Evolutionary conservation across 768 basidiomycete species (phyloP).

Genomic region (Auricularia auricula-judae): DNA sequence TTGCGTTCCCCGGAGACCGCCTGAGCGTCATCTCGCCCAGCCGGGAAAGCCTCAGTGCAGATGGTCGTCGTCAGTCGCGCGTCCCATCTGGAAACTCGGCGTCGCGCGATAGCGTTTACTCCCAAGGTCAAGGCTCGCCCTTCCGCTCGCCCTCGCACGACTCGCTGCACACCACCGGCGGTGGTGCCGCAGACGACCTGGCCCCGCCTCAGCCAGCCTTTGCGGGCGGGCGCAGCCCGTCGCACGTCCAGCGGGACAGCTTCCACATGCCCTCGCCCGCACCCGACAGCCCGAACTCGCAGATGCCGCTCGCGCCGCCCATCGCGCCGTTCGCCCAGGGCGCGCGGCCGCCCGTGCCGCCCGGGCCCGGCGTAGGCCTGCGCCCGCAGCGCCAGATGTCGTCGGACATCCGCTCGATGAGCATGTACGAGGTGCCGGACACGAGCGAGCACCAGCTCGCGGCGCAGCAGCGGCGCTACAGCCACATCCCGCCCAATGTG

Average conservation of each 20-base stretch:
- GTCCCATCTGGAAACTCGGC: not conserved
- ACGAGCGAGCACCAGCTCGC: conserved; percentile 1
- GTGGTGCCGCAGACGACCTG: not conserved
- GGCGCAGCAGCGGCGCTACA: not conserved
- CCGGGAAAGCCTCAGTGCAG: not conserved
- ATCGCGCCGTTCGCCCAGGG: too few species aligned
- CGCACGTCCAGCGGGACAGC: not conserved
- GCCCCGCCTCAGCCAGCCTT: not conserved
- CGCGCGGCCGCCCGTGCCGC: not conserved
- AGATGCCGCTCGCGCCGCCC: not conserved
- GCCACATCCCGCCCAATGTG: not conserved
- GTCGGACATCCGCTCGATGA: not conserved
- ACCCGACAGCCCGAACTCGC: not conserved
- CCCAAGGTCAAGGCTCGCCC: not conserved
- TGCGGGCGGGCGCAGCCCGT: not conserved
- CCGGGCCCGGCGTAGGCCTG: not conserved
- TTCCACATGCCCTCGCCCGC: not conserved
- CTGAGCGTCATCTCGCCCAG: not conserved
- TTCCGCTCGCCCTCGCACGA: not conserved
- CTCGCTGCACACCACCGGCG: not conserved
- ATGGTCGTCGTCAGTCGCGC: not conserved
- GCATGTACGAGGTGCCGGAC: not conserved
- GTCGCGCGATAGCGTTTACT: not conserved
- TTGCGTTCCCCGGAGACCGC: not conserved
- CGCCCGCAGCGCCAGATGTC: not conserved